Evolutionary conservation across 257 asterid species (phyloP).

Genomic region (Salvia miltiorrhiza): DNA sequence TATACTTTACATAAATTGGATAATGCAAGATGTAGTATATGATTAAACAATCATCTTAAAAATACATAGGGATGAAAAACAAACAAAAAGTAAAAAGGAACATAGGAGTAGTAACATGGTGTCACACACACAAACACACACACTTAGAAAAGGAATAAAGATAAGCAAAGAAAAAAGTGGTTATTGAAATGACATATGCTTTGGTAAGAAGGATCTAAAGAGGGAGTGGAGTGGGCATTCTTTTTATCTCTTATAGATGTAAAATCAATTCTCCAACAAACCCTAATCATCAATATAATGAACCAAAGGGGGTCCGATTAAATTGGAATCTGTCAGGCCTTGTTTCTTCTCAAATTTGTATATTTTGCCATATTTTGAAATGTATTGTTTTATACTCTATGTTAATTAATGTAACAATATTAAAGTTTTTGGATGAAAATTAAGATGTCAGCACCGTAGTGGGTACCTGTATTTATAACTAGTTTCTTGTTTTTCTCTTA

Average conservation of each 20-base stretch:
- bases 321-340: conserved; percentile 22
- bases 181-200: conserved; percentile 36
- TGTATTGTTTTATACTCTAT: no score
- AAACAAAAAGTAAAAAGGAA: conserved; percentile 35
- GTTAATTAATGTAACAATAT: no score
- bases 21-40: background rate
- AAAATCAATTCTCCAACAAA: conserved; percentile 27
- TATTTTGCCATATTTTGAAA: no score
- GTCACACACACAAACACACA: conserved; percentile 12
- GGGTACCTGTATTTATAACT: no score
- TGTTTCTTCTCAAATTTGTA: background rate
- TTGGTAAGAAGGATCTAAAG: conserved; percentile 44
- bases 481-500: no score
- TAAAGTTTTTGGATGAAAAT: no score
- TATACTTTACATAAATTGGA: background rate
- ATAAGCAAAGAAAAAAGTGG: conserved; percentile 24
- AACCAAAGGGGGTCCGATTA: conserved; percentile 25
- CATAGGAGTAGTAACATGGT: conserved; percentile 24
- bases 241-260: conserved; percentile 20
- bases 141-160: conserved; percentile 29
- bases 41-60: background rate
- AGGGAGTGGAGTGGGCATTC: conserved; percentile 15
- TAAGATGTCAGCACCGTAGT: no score
- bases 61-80: conserved; percentile 11
- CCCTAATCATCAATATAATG: conserved; percentile 31